Evolutionary conservation across 2,329 filamentous ascomycete genomes (phyloP).

Genomic region (Aspergillus aculeatinus): DNA sequence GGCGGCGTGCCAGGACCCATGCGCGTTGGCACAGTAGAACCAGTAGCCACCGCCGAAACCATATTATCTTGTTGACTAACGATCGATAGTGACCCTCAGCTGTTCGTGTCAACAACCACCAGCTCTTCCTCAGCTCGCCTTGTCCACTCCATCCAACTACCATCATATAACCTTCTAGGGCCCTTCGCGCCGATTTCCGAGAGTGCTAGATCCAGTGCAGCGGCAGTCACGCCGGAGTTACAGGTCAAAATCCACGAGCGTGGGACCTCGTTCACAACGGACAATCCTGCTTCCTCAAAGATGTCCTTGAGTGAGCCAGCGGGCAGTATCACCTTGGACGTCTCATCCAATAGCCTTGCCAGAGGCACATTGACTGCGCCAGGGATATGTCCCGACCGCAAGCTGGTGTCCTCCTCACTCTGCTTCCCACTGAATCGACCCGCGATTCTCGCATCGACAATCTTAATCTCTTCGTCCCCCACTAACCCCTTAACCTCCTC

Average conservation of each 20-base stretch:
- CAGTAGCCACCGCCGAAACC: not conserved
- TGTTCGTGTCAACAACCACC: not conserved
- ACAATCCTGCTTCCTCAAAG: constrained; percentile 21
- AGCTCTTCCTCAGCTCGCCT: constrained; percentile 17
- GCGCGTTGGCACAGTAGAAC: not conserved
- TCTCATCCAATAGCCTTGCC: constrained; percentile 18
- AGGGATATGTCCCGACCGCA: constrained; percentile 28
- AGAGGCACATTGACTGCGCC: constrained; percentile 28
- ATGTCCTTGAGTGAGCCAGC: constrained; percentile 9
- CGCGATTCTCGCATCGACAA: constrained; percentile 23
- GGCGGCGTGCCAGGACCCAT: not conserved
- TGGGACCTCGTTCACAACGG: not conserved
- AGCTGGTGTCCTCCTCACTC: constrained; percentile 14
- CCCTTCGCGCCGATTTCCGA: constrained; percentile 19
- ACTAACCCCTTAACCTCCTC: constrained; percentile 17
- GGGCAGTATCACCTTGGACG: constrained; percentile 15
- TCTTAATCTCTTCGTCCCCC: not conserved
- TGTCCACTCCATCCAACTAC: constrained; percentile 34
- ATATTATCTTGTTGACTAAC: not conserved
- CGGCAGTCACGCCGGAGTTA: constrained; percentile 33
- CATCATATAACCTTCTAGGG: constrained; percentile 29
- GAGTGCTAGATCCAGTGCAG: constrained; percentile 27
- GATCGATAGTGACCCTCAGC: not conserved
- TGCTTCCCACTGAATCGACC: constrained; percentile 22
- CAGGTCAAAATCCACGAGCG: constrained; percentile 26